Evolutionary conservation across 2,329 filamentous ascomycete species (phyloP).

Genomic region (Cytospora mali): DNA sequence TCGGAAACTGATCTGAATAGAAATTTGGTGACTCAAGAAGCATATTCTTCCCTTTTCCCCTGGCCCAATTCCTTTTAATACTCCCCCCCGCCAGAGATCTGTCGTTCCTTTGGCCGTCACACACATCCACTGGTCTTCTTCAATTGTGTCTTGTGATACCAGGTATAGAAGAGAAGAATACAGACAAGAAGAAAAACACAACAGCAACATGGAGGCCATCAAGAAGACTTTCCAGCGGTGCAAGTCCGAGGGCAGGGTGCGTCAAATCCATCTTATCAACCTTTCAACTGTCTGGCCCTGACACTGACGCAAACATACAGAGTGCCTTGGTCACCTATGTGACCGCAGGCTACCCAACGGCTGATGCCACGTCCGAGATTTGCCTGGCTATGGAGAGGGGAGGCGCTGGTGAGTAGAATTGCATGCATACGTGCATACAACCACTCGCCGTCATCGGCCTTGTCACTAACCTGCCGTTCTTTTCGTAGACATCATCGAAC

Average conservation of each 20-base stretch:
- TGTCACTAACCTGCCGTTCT: constrained; percentile 13
- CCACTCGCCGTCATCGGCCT: background rate
- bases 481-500: constrained; percentile 81
- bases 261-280: constrained; percentile 40
- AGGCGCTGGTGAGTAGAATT: constrained; percentile 70
- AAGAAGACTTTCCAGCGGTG: constrained; percentile 62
- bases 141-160: too few species aligned
- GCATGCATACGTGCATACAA: background rate
- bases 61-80: background rate
- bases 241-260: constrained; percentile 61
- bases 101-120: background rate
- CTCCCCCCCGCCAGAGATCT: background rate
- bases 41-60: background rate
- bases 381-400: constrained; percentile 89
- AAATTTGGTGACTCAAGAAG: constrained; percentile 28
- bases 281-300: background rate
- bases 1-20: constrained; percentile 13
- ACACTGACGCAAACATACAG: constrained; percentile 46
- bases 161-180: too few species aligned
- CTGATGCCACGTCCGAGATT: constrained; percentile 80
- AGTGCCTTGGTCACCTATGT: constrained; percentile 93
- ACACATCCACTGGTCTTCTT: background rate
- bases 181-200: background rate
- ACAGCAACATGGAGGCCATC: constrained; percentile 55
- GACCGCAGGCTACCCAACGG: constrained; percentile 86